A percentile compares a stretch with the other conserved stretches of the same genome.
Conservation (phyloP, 2,329 filamentous ascomycete species). For the Penicillium carneum region DNA sequence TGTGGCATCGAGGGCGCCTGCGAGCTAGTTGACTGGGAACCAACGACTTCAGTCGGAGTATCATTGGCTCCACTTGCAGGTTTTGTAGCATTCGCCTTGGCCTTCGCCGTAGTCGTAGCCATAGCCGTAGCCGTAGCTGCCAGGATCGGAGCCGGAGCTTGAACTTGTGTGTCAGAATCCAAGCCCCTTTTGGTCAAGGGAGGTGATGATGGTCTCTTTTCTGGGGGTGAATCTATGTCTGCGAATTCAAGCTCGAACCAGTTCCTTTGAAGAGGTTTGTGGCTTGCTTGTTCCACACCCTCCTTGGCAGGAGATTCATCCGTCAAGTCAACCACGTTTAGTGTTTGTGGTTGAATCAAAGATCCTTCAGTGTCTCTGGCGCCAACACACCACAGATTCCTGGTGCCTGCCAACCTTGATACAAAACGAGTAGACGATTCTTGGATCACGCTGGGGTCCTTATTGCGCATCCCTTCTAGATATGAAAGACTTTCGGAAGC, state of each 20-base stretch:
- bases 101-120: neutral
- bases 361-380: constrained; percentile 71
- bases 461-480: constrained; percentile 8
- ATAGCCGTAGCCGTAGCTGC: neutral
- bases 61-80: constrained; percentile 3
- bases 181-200: neutral
- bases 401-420: constrained; percentile 40
- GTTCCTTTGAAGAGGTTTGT: constrained; percentile 14
- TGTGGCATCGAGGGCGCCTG: constrained; percentile 57
- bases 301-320: constrained; percentile 20
- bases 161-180: neutral
- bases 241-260: constrained; percentile 32
- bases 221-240: constrained; percentile 16
- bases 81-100: neutral
- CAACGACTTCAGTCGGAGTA: neutral
- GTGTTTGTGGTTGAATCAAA: constrained; percentile 67
- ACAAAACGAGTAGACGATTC: constrained; percentile 24
- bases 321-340: constrained; percentile 63
- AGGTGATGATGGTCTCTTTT: constrained; percentile 2
- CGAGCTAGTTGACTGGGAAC: constrained; percentile 1
- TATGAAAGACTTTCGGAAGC: constrained; percentile 40
- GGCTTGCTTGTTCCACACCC: constrained; percentile 1
- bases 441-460: neutral
- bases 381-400: constrained; percentile 73
- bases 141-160: neutral